Conservation (phyloP, 768 basidiomycete genomes). For the Filobasidium floriforme region DNA sequence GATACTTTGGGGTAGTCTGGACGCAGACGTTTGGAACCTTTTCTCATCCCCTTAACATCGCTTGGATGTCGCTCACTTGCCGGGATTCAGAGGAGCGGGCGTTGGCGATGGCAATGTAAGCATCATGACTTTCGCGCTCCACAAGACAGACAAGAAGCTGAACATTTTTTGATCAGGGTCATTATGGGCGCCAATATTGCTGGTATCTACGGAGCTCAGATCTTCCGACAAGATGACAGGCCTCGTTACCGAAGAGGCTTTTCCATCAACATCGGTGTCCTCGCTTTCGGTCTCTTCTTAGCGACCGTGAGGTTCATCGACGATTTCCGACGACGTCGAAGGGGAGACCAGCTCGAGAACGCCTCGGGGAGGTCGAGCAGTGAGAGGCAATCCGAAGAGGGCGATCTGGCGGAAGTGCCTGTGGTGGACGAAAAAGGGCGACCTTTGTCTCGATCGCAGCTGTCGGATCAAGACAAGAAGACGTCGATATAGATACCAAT, state of each 20-base stretch:
- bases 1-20: constrained; percentile 27
- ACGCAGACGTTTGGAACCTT: constrained; percentile 25
- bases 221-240: constrained; percentile 32
- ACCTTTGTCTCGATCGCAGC: no score
- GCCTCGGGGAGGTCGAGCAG: no score
- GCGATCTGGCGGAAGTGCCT: no score
- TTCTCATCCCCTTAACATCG: constrained; percentile 30
- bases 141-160: neutral
- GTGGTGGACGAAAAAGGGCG: no score
- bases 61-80: constrained; percentile 31
- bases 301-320: constrained; percentile 22
- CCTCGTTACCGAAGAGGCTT: constrained; percentile 32
- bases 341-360: neutral
- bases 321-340: neutral
- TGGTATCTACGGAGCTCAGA: constrained; percentile 32
- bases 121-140: neutral
- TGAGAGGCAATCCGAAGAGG: no score
- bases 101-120: constrained; percentile 32
- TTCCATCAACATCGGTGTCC: constrained; percentile 24
- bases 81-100: constrained; percentile 28
- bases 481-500: no score
- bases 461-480: no score
- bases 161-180: constrained; percentile 13
- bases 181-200: constrained; percentile 33
- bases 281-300: constrained; percentile 20